phyloP scores from a whole-genome alignment of 2,329 filamentous ascomycete species.

The Diplodia mutila region DNA sequence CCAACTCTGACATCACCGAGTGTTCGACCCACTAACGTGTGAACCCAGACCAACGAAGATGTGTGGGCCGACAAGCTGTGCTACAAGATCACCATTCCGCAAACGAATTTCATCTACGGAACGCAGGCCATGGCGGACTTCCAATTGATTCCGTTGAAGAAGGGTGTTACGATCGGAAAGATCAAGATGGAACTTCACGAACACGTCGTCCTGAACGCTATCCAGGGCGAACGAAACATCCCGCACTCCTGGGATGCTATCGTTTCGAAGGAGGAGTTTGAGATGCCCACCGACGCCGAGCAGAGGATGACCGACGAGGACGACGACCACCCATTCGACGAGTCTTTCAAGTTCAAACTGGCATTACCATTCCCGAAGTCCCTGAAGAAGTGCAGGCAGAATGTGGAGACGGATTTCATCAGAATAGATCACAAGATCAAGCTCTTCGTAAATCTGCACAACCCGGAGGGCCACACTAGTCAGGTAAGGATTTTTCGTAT shows the following conservation, averaged over 20 bases:
- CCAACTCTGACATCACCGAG: background rate
- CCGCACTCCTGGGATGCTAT: constrained; percentile 32
- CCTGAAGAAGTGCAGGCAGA: constrained; percentile 82
- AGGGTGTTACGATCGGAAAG: constrained; percentile 83
- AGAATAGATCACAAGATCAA: constrained; percentile 92
- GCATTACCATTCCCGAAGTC: constrained; percentile 75
- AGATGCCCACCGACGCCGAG: constrained; percentile 41
- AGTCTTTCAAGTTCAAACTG: constrained; percentile 64
- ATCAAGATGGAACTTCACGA: constrained; percentile 82
- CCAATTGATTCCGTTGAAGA: constrained; percentile 83
- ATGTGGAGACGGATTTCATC: constrained; percentile 85
- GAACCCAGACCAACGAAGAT: constrained; percentile 75
- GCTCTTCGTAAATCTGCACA: constrained; percentile 86
- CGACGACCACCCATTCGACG: constrained; percentile 49
- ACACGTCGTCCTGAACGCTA: constrained; percentile 51
- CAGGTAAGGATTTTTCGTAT: constrained; percentile 62
- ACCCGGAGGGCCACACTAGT: constrained; percentile 92
- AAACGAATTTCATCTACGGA: constrained; percentile 92
- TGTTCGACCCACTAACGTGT: background rate
- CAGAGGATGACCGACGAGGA: constrained; percentile 32
- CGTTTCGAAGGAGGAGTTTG: constrained; percentile 39
- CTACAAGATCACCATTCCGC: constrained; percentile 90
- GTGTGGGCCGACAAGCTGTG: constrained; percentile 98
- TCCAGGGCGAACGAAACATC: constrained; percentile 37
- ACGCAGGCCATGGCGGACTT: constrained; percentile 84